These are phyloP conservation scores for Hypoxylon rubiginosum DNA, from an alignment of 2,329 filamentous ascomycete species.

Conservation along the genomic window DNA sequence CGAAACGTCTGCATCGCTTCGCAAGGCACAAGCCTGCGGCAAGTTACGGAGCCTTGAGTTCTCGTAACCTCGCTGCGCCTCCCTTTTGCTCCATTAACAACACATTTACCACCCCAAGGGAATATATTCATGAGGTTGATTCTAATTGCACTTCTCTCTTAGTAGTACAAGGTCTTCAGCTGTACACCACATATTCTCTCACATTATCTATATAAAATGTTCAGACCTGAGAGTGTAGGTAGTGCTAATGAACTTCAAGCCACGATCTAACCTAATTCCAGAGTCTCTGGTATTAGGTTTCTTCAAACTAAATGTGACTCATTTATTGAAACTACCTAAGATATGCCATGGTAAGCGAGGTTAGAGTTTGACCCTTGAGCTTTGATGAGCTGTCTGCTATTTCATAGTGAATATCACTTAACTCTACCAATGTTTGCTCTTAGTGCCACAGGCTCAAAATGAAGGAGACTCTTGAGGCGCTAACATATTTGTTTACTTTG, in stretches of 20 bases:
- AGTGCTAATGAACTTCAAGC: no score
- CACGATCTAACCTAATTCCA: neutral
- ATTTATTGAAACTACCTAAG: neutral
- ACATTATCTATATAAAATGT: no score
- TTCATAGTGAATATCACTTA: neutral
- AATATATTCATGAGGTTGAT: neutral
- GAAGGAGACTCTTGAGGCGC: no score
- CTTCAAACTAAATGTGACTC: neutral
- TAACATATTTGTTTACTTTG: no score
- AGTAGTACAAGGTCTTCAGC: neutral
- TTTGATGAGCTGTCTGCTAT: neutral
- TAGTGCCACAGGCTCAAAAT: neutral
- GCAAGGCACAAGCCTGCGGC: neutral
- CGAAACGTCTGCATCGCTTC: no score
- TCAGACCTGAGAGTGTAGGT: no score
- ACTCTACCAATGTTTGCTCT: neutral
- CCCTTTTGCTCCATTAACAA: neutral
- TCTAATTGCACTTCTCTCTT: neutral
- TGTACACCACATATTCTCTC: no score
- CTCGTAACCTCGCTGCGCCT: no score
- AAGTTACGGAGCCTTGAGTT: neutral
- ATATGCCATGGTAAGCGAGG: neutral
- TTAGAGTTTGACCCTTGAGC: neutral
- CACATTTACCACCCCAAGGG: no score
- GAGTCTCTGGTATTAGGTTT: neutral